Evolutionary conservation across 176 grass and related monocot genomes (phyloP), one percentile per base, ranked within the genome.

Genomic region (Oryza meyeriana): DNA sequence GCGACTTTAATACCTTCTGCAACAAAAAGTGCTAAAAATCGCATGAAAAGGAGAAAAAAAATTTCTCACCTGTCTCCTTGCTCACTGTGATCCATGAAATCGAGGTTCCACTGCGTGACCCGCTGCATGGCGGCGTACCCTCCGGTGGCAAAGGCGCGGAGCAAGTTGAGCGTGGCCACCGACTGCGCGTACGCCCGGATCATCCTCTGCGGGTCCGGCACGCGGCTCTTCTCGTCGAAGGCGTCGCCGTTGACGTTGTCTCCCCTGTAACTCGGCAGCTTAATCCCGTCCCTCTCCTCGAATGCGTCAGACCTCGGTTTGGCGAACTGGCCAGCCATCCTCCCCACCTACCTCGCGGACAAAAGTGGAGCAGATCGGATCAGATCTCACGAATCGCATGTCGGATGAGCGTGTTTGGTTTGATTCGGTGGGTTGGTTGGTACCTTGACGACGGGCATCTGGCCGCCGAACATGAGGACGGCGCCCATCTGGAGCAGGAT

Each of bases 321-420:
- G 66, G 96, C 96, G 66, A 98, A 98, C 82, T 98, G 96, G 3
- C 93, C 96, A 18, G 96, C 96, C 96, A 98, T 98, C 76, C 96
- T 85, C 61, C 96, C 96, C 30, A 95, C 88, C 96, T 95, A 86
- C 18, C 48, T 13, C 31, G 42, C 0, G 42, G 30, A 61, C 25
- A 8, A n/a, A 71, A 8, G 28, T 0, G 18, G 42, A 73, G 34
- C 77, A 78, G 90, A 86, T 84, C 79, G 12, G 77, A 77, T 80
- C 61, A 80, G 90, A 84, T 90, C 88, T 87, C 27, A 18, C 5
- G 34, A 44, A 86, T 22, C 50, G 1, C 64, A 41, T 6, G 50
- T 0, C 1, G 10, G 12, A 48, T 5, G 14, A 31, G 3, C 24
- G 22, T 24, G 26, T 31, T 78, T 8, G 26, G 27, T 34, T 30